Evolutionary conservation across 306 rosid genomes (phyloP).

Genomic region (Crotalaria pallida): DNA sequence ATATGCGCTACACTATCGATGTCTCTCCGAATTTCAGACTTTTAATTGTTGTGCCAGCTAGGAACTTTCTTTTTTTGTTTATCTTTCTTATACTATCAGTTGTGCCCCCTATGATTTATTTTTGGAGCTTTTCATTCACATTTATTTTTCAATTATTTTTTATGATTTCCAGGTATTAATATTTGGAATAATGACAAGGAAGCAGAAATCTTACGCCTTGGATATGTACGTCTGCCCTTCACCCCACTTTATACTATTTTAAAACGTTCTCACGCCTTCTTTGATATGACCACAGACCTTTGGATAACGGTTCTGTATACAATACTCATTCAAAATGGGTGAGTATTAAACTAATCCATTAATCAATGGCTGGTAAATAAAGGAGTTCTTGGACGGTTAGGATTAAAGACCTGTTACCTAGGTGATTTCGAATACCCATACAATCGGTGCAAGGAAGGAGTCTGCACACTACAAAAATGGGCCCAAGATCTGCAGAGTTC

Average conservation of each 20-base stretch:
- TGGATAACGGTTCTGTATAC: no score
- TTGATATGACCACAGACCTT: neutral
- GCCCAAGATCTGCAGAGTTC: no score
- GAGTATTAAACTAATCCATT: no score
- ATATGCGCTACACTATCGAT: neutral
- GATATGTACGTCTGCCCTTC: conserved; percentile 50
- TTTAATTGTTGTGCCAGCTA: neutral
- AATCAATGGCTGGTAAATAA: no score
- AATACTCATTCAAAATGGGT: no score
- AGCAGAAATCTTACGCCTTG: conserved; percentile 66
- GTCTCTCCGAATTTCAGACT: neutral
- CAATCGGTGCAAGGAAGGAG: no score
- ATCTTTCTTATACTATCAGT: neutral
- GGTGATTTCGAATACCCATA: no score
- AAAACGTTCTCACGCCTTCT: neutral
- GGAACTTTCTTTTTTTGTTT: neutral
- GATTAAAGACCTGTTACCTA: no score
- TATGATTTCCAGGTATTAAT: conserved; percentile 53
- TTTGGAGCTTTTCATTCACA: neutral
- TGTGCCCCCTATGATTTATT: neutral
- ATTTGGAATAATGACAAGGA: conserved; percentile 72
- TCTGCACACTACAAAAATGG: no score
- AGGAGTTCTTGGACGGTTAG: no score
- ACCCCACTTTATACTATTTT: neutral
- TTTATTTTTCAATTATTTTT: conserved; percentile 6